Conservation (phyloP, 306 rosid genomes). For the Begonia peltatifolia region DNA sequence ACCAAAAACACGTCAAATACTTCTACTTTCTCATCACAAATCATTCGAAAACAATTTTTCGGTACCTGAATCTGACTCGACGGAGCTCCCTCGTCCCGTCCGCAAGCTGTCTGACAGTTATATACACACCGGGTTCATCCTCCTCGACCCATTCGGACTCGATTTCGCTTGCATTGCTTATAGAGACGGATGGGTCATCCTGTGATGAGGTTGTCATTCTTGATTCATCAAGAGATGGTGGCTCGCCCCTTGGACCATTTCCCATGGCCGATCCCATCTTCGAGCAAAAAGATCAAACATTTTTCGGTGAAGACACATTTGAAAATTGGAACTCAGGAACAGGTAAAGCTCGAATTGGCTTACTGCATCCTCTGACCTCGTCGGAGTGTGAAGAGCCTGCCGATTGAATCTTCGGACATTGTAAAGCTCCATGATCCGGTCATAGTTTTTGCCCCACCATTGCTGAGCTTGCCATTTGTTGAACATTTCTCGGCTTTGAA, state of each 20-base stretch:
- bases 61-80: slow-evolving; percentile 84
- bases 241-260: slow-evolving; percentile 18
- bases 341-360: neutral
- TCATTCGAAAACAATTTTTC: slow-evolving; percentile 1
- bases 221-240: slow-evolving; percentile 22
- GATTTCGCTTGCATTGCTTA: slow-evolving; percentile 62
- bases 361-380: slow-evolving; percentile 83
- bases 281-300: slow-evolving; percentile 23
- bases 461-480: slow-evolving; percentile 78
- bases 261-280: slow-evolving; percentile 34
- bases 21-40: too few species aligned
- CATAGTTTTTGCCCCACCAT: slow-evolving; percentile 98
- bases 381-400: slow-evolving; percentile 60
- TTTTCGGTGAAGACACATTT: too few species aligned
- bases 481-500: slow-evolving; percentile 87
- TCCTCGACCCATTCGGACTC: slow-evolving; percentile 82
- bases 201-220: slow-evolving; percentile 70
- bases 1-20: too few species aligned
- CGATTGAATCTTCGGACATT: slow-evolving; percentile 67
- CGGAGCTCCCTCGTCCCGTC: slow-evolving; percentile 79
- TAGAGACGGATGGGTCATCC: slow-evolving; percentile 53
- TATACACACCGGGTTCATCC: slow-evolving; percentile 85
- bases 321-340: too few species aligned
- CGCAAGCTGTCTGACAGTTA: slow-evolving; percentile 58
- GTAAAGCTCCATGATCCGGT: slow-evolving; percentile 81